phyloP scores from a whole-genome alignment of 2,329 filamentous ascomycete genomes.

The Periconia digitata region DNA sequence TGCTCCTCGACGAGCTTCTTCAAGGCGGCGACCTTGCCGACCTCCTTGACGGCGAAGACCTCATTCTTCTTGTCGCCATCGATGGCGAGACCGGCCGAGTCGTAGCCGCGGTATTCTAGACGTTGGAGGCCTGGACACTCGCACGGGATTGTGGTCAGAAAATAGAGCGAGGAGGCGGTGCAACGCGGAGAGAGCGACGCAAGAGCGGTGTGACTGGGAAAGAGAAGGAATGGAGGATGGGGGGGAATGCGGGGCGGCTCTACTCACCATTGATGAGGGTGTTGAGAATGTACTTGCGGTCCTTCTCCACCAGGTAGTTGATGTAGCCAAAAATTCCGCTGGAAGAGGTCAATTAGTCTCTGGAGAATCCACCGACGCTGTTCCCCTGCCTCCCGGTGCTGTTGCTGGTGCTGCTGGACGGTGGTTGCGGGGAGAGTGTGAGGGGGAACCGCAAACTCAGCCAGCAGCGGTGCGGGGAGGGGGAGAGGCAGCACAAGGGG shows the following conservation, averaged over 20 bases:
- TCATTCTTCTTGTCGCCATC: slow-evolving; percentile 99
- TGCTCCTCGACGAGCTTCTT: slow-evolving; percentile 86
- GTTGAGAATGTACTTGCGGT: slow-evolving; percentile 93
- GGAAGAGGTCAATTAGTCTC: slow-evolving; percentile 11
- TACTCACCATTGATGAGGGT: slow-evolving; percentile 92
- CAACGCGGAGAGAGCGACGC: not conserved
- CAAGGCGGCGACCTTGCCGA: slow-evolving; percentile 97
- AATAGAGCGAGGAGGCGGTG: slow-evolving; percentile 20
- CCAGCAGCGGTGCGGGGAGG: not conserved
- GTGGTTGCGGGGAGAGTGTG: not conserved
- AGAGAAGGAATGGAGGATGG: no score
- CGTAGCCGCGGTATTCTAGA: slow-evolving; percentile 98
- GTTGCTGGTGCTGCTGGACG: not conserved
- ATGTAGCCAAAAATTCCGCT: slow-evolving; percentile 98
- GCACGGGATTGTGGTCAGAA: not conserved
- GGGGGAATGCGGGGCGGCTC: no score
- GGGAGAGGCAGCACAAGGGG: slow-evolving; percentile 6
- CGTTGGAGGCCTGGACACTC: slow-evolving; percentile 81
- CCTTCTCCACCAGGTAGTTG: slow-evolving; percentile 99
- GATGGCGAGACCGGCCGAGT: slow-evolving; percentile 92
- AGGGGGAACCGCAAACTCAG: not conserved
- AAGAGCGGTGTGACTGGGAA: not conserved
- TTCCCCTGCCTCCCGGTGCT: not conserved
- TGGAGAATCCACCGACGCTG: not conserved
- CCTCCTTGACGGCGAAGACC: slow-evolving; percentile 96